Evolutionary conservation across 129 eudicot genomes (phyloP), one percentile per base, ranked within the genome.

Genomic region (Escallonia rubra): DNA sequence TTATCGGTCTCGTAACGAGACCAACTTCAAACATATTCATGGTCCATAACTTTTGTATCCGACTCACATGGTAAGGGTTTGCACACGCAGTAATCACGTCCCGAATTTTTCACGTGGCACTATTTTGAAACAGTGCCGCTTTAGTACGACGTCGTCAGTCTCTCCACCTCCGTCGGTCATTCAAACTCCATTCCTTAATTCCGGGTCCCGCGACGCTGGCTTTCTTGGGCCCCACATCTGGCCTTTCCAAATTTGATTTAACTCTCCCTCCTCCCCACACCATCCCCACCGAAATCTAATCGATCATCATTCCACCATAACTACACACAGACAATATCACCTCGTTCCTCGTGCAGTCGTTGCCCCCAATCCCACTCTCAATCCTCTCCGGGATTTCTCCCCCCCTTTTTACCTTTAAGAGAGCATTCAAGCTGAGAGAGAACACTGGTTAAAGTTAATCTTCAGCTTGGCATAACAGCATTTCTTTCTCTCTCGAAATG

Each of bases 401-500:
- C 34, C 38, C 59, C 7, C 59, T 34, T 54, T 7, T 54, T 1
- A 7, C 7, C 59, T 12, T 34, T 7, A 46, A 46, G 50, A 6
- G 50, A 9, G 8, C 1, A 5, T 6, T 9, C 2, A 46, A 9
- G 10, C 8, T 5, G 50, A 46, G 50, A 46, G 50, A 46, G 6
- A 46, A 46, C 10, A 46, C 6, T 11, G 23, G 14, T 4, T 11
- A 4, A 54, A 54, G 14, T 11, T 54, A n/a, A 4, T 5, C 23
- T 54, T n/a, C 34, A 23, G 34, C 34, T 23, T 23, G 34, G 34
- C 34, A 23, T 23, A 23, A 23, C 34, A 23, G 34, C 34, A 23
- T 23, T 23, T 48, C 79, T 68, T 53, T 74, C 71, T 43, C 54
- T 16, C 49, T 57, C 4, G 5, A 46, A 39, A 87, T 81, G 88